Conservation (phyloP, 2,329 filamentous ascomycete species). For the Acrodontium crateriforme region DNA sequence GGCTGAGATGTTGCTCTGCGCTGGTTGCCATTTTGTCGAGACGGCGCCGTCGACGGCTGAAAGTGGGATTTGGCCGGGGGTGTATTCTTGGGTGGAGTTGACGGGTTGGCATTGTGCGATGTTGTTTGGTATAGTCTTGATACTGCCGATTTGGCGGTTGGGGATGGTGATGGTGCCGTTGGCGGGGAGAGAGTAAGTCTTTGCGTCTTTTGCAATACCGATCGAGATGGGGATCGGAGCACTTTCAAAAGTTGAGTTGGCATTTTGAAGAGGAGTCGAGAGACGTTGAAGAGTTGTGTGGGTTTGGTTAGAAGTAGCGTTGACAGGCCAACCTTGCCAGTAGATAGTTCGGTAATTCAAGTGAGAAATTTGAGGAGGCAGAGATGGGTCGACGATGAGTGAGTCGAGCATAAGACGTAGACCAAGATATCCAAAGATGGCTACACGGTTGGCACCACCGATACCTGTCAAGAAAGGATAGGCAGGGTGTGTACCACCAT, state of each 20-base stretch:
- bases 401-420: slow-evolving; percentile 45
- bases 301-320: slow-evolving; percentile 46
- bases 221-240: slow-evolving; percentile 45
- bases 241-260: slow-evolving; percentile 41
- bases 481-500: slow-evolving; percentile 54
- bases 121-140: slow-evolving; percentile 43
- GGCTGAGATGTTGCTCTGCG: slow-evolving; percentile 33
- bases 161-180: slow-evolving; percentile 41
- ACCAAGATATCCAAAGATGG: slow-evolving; percentile 54
- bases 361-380: slow-evolving; percentile 51
- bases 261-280: slow-evolving; percentile 34
- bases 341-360: slow-evolving; percentile 50
- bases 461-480: slow-evolving; percentile 60
- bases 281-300: slow-evolving; percentile 49
- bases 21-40: slow-evolving; percentile 54
- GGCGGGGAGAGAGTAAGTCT: slow-evolving; percentile 23
- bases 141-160: slow-evolving; percentile 44
- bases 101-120: slow-evolving; percentile 48
- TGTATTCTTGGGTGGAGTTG: slow-evolving; percentile 31
- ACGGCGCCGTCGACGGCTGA: slow-evolving; percentile 52
- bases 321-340: slow-evolving; percentile 51
- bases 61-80: slow-evolving; percentile 56
- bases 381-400: slow-evolving; percentile 48
- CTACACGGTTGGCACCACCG: slow-evolving; percentile 54
- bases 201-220: slow-evolving; percentile 16